Percentiles rank a stretch among this genome's conserved stretches.
These are phyloP conservation scores for Zygosaccharomyces pseudobailii DNA, from an alignment of 1,139 yeast species.

Conservation along the genomic window DNA sequence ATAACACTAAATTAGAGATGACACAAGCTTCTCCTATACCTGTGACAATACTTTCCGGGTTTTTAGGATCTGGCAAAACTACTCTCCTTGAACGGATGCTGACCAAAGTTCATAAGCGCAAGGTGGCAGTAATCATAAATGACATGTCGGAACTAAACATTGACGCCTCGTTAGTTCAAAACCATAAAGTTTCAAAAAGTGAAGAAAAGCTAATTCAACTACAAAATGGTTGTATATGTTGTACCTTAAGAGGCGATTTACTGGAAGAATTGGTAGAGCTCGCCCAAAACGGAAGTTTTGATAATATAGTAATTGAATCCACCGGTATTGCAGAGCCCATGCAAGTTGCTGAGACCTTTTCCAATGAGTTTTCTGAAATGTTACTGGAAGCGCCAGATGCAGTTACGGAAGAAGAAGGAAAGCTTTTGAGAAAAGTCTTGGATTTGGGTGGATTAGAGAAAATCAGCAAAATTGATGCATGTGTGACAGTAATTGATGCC, in stretches of 20 bases:
- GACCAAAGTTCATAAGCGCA: constrained; percentile 38
- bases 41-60: constrained; percentile 43
- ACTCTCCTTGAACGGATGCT: constrained; percentile 42
- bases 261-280: constrained; percentile 40
- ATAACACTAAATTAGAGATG: neutral
- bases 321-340: constrained; percentile 47
- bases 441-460: constrained; percentile 40
- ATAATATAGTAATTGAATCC: constrained; percentile 43
- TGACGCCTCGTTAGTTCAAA: constrained; percentile 40
- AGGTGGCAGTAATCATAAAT: constrained; percentile 43
- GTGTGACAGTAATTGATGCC: constrained; percentile 46
- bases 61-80: constrained; percentile 45
- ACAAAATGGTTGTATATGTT: constrained; percentile 47
- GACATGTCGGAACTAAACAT: constrained; percentile 40
- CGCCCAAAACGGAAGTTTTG: constrained; percentile 36
- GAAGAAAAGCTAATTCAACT: constrained; percentile 43
- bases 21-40: constrained; percentile 33
- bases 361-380: constrained; percentile 39
- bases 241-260: constrained; percentile 44
- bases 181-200: constrained; percentile 40
- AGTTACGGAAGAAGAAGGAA: constrained; percentile 29
- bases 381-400: constrained; percentile 28
- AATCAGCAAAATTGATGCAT: constrained; percentile 40
- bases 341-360: constrained; percentile 48
- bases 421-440: constrained; percentile 34